These are phyloP conservation scores for Yamadazyma akitaensis DNA, from an alignment of 805 yeast genomes.

Conservation along the genomic window DNA sequence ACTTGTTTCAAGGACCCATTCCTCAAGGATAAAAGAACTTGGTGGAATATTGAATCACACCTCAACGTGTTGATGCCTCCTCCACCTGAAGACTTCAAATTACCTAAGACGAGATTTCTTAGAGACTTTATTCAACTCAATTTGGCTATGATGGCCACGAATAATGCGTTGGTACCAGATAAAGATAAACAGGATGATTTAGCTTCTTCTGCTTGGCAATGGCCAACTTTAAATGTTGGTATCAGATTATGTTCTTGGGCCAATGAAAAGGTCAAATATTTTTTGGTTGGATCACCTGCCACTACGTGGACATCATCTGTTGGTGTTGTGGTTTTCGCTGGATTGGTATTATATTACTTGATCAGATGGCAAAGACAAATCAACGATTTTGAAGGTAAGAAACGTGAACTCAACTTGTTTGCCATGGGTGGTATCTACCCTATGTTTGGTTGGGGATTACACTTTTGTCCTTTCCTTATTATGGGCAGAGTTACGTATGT, in stretches of 20 bases:
- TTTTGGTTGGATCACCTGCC: constrained; percentile 67
- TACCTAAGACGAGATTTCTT: constrained; percentile 72
- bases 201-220: constrained; percentile 79
- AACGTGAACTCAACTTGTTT: constrained; percentile 47
- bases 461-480: constrained; percentile 80
- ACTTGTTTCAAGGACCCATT: constrained; percentile 70
- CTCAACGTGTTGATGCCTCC: constrained; percentile 55
- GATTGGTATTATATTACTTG: constrained; percentile 38
- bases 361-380: constrained; percentile 72
- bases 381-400: constrained; percentile 48
- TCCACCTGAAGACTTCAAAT: constrained; percentile 56
- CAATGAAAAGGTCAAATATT: constrained; percentile 52
- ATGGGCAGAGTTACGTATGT: constrained; percentile 98
- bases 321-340: constrained; percentile 53
- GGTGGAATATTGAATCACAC: constrained; percentile 85
- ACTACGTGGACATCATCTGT: constrained; percentile 66
- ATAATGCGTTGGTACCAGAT: constrained; percentile 79
- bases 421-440: constrained; percentile 79
- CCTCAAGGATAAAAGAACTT: constrained; percentile 73
- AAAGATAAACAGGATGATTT: constrained; percentile 65
- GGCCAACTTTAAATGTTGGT: constrained; percentile 71
- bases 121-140: constrained; percentile 70
- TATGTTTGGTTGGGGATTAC: constrained; percentile 86
- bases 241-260: constrained; percentile 79
- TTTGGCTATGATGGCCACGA: constrained; percentile 79